Conservation (phyloP, 208 protist species). For the Kentomonas sorsogonicus region DNA sequence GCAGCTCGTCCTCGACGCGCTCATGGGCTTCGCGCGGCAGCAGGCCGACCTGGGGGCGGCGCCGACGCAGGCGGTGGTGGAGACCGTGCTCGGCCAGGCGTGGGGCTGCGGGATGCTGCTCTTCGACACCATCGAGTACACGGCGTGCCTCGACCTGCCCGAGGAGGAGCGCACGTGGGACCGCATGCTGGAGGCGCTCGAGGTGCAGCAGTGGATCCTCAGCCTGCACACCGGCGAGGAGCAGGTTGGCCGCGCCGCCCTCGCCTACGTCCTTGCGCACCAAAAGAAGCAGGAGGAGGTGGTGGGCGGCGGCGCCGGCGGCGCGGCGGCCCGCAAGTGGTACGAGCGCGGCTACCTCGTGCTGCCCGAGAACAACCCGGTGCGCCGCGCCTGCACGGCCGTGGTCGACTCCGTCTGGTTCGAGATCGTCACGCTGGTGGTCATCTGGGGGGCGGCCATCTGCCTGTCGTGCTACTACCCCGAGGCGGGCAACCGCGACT, state of each 20-base stretch:
- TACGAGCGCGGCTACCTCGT: constrained; percentile 62
- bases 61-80: constrained; percentile 66
- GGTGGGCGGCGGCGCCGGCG: constrained; percentile 16
- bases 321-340: constrained; percentile 62
- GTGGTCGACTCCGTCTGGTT: constrained; percentile 64
- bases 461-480: constrained; percentile 72
- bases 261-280: constrained; percentile 81
- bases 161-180: constrained; percentile 64
- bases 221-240: constrained; percentile 88
- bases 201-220: constrained; percentile 85
- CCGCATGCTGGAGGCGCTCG: constrained; percentile 59
- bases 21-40: constrained; percentile 71
- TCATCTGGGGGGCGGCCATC: constrained; percentile 71
- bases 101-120: constrained; percentile 88
- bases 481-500: constrained; percentile 42
- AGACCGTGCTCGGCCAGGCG: constrained; percentile 82
- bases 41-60: constrained; percentile 55
- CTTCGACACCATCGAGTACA: constrained; percentile 81
- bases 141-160: constrained; percentile 68
- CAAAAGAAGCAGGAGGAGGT: constrained; percentile 47
- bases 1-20: constrained; percentile 76
- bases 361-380: constrained; percentile 43
- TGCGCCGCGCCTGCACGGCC: constrained; percentile 34
- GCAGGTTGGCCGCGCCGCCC: constrained; percentile 82
- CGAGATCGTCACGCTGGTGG: constrained; percentile 49